Evolutionary conservation across 2,329 filamentous ascomycete genomes (phyloP), one percentile per base, ranked within the genome.

Genomic region (Xylariaceae sp.): DNA sequence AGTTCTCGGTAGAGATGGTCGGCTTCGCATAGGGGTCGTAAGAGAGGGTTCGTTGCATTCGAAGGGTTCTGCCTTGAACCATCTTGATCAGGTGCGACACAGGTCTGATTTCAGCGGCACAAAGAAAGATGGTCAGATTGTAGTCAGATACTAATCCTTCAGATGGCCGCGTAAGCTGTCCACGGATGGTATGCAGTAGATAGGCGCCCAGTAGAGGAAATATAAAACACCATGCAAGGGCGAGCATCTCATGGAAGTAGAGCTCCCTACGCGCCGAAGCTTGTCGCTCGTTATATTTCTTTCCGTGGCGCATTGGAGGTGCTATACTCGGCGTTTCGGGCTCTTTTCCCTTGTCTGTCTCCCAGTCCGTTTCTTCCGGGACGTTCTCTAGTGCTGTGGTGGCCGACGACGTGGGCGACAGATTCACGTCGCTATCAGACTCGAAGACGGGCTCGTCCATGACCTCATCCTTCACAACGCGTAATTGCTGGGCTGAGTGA

Each of bases 101-200:
- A 0, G 91, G 91, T 3, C 87, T 83, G 19, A 96, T 71, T 64
- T 97, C 91, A 3, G 91, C 87, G 1, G 86, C 87, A 15, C 95
- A 74, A 3, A 95, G 71, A 63, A 96, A 97, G 39, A 97, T 87
- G 11, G 85, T 89, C 41, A 97, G 73, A 62, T 96, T 96, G 66
- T 91, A 94, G 63, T 95, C 87, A 4, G 89, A 95, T 6, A 97
- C 84, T 9, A 97, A 71, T 2, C 87, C 87, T 61, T 94, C 89
- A 0, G 89, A 89, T 0, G 87, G 87, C 2, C 87, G 76, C 18
- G 86, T 90, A 15, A 97, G 78, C 54, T 91, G 88, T 8, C 76
- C 77, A 38, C 91, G 81, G 44, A 96, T 86, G 16, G 79, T 71
- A 59, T 96, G 90, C 9, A 97, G 72, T 30, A 96, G 69, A 64